Evolutionary conservation across 2,329 filamentous ascomycete genomes (phyloP).

Genomic region (Aspergillus spinulosporus): DNA sequence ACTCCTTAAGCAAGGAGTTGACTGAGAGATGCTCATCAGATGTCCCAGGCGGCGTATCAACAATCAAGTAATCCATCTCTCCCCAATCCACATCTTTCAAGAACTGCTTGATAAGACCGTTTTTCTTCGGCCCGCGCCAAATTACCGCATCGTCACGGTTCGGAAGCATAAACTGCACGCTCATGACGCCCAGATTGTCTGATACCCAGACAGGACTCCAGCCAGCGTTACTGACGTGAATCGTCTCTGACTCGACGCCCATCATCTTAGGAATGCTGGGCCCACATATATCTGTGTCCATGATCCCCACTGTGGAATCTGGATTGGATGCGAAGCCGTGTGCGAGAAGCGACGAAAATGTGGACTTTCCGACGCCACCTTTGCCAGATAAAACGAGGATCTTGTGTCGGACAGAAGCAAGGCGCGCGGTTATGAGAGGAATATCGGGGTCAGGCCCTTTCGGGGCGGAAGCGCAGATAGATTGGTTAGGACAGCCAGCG

Average conservation of each 20-base stretch:
- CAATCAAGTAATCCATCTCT: slow-evolving; percentile 85
- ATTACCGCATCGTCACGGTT: slow-evolving; percentile 93
- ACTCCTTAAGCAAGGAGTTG: slow-evolving; percentile 87
- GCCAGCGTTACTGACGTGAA: slow-evolving; percentile 83
- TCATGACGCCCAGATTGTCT: slow-evolving; percentile 95
- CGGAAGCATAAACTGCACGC: slow-evolving; percentile 96
- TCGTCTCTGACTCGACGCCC: slow-evolving; percentile 90
- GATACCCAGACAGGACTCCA: slow-evolving; percentile 96
- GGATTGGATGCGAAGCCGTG: slow-evolving; percentile 85
- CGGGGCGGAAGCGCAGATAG: slow-evolving; percentile 88
- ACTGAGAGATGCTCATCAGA: slow-evolving; percentile 94
- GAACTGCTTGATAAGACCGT: slow-evolving; percentile 96
- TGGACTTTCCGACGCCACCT: slow-evolving; percentile 95
- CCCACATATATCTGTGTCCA: slow-evolving; percentile 98
- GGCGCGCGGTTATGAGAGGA: slow-evolving; percentile 80
- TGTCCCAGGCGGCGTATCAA: slow-evolving; percentile 85
- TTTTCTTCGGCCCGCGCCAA: slow-evolving; percentile 98
- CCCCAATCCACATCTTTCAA: slow-evolving; percentile 98
- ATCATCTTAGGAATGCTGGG: slow-evolving; percentile 99
- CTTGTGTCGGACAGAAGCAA: slow-evolving; percentile 83
- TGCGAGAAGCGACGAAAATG: slow-evolving; percentile 82
- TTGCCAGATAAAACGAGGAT: slow-evolving; percentile 91
- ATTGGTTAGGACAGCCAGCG: slow-evolving; percentile 91
- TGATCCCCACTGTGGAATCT: slow-evolving; percentile 79
- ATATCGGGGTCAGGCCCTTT: slow-evolving; percentile 97